These are phyloP conservation scores for Hypoxylon sp. DNA, from an alignment of 2,329 filamentous ascomycete species.

Conservation along the genomic window DNA sequence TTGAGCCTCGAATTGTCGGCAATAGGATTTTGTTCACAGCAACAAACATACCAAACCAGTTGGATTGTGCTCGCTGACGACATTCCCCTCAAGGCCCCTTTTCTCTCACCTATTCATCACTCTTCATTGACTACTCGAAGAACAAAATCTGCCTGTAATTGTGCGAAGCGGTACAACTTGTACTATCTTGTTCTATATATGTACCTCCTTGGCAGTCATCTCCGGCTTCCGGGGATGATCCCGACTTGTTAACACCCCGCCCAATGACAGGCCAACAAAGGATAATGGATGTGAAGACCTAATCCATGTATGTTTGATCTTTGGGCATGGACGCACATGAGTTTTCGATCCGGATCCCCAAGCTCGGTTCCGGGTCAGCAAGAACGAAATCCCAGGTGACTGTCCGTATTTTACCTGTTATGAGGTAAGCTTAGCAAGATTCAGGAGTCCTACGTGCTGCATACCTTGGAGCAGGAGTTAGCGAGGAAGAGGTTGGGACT, in stretches of 20 bases:
- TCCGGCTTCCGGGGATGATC: constrained; percentile 40
- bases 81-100: not conserved
- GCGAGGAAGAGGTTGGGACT: constrained; percentile 19
- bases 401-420: constrained; percentile 14
- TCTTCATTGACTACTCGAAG: constrained; percentile 2
- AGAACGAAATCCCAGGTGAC: constrained; percentile 21
- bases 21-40: not conserved
- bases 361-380: constrained; percentile 35
- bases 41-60: constrained; percentile 7
- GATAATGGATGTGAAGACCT: constrained; percentile 26
- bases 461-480: constrained; percentile 14
- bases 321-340: constrained; percentile 39
- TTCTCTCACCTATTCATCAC: not conserved
- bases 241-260: constrained; percentile 41
- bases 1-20: not conserved
- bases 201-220: constrained; percentile 37
- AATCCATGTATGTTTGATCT: constrained; percentile 42
- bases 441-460: constrained; percentile 17
- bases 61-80: not conserved
- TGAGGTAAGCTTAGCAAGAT: constrained; percentile 18
- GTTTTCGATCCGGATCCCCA: constrained; percentile 39
- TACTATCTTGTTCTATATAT: constrained; percentile 25
- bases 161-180: constrained; percentile 16
- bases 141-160: not conserved
- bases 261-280: constrained; percentile 37